Evolutionary conservation across 2,329 filamentous ascomycete species (phyloP), one percentile per base, ranked within the genome.

Genomic region (Immersiporthe knoxdaviesiana): DNA sequence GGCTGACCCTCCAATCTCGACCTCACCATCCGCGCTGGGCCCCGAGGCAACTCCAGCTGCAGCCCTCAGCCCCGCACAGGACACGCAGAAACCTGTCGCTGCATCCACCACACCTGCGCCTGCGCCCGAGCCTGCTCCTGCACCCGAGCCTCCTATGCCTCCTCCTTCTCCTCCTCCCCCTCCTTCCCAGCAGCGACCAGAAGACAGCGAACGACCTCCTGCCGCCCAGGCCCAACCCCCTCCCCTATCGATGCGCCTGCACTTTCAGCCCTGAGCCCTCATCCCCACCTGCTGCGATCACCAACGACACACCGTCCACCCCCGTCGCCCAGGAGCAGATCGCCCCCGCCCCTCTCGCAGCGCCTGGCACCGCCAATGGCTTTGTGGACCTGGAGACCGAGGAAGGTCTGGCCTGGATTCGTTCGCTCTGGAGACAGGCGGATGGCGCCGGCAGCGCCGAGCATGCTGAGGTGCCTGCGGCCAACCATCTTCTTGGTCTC

Each of bases 1-100:
- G 61, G 61, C 61, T 63, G 61, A 63, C 61, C 61, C 39, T 32
- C 61, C 61, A 44, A 11, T 24, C 2, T 16, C 59, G 18, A 39
- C 59, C n/a, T 44, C 59, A 62, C 24, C 59, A 27, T 2, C n/a
- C 59, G 7, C 37, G 8, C n/a, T 12, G 59, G 27, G 37, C 59
- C 14, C 59, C 16, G 37, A 37, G 24, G n/a, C 61, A 12, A 12
- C 27, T 27, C 39, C n/a, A 18, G 1, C 39, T 41, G 61, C 39
- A 11, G 18, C 41, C 30, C 18, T 47, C 44, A 47, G 6, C 21
- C 21, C 44, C 6, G 44, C 44, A 8, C 6, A 47, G 18, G 44
- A 47, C 21, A 47, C 44, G 16, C 18, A 21, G 6, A n/a, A 11
- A 6, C 44, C 44, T n/a, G 44, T 8, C 18, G 44, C 44, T 47